Conservation (phyloP, 192 early-diverging fungal species). For the Gonapodya sp. region DNA sequence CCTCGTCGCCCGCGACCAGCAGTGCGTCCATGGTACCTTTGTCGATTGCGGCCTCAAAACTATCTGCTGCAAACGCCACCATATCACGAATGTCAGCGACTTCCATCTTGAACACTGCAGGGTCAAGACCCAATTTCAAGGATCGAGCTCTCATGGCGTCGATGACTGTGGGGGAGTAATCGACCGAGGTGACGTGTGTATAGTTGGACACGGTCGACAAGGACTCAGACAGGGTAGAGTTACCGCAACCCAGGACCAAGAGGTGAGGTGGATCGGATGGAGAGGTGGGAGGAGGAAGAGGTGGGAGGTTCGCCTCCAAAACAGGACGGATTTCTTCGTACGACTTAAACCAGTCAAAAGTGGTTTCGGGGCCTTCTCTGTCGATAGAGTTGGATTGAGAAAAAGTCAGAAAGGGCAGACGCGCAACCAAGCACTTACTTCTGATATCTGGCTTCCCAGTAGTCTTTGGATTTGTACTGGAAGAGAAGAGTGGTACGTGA, state of each 20-base stretch:
- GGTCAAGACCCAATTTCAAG: slow-evolving; percentile 21
- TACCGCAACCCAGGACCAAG: slow-evolving; percentile 83
- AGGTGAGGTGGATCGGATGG: slow-evolving; percentile 22
- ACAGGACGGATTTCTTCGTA: slow-evolving; percentile 60
- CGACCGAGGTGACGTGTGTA: slow-evolving; percentile 64
- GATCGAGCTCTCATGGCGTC: slow-evolving; percentile 57
- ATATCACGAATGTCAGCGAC: slow-evolving; percentile 73
- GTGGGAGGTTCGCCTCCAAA: slow-evolving; percentile 37
- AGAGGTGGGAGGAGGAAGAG: slow-evolving; percentile 26
- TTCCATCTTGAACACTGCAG: slow-evolving; percentile 30
- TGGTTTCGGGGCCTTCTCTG: slow-evolving; percentile 33
- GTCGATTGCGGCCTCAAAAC: slow-evolving; percentile 72
- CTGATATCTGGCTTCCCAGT: not conserved
- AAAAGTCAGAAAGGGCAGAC: not conserved
- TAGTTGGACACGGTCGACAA: slow-evolving; percentile 30
- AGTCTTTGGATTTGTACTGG: not conserved
- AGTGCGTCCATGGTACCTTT: slow-evolving; percentile 90
- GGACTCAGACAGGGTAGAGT: slow-evolving; percentile 38
- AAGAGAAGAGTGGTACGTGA: no score
- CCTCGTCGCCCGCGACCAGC: slow-evolving; percentile 74
- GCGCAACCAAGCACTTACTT: not conserved
- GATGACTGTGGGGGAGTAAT: slow-evolving; percentile 71
- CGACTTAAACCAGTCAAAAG: slow-evolving; percentile 87
- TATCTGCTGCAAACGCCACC: slow-evolving; percentile 37
- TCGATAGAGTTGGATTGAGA: not conserved